phyloP scores from a whole-genome alignment of 2,329 filamentous ascomycete genomes.

The Penicillium paneum region DNA sequence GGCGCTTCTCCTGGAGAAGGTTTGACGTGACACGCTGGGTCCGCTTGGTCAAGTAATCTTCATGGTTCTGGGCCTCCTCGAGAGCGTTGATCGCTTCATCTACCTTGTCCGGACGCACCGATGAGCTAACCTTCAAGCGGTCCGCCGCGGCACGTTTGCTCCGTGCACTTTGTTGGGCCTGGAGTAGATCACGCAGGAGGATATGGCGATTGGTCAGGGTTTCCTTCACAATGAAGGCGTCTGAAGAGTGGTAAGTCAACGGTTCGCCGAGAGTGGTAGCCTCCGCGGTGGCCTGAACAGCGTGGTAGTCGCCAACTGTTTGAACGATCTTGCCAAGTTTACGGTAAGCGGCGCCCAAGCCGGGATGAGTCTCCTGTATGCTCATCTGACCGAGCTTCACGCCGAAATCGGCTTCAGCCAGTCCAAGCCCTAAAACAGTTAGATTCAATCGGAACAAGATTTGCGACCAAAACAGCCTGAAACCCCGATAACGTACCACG shows the following conservation, averaged over 20 bases:
- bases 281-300: slow-evolving; percentile 93
- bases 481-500: slow-evolving; percentile 61
- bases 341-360: slow-evolving; percentile 83
- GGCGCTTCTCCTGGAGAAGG: slow-evolving; percentile 79
- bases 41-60: slow-evolving; percentile 78
- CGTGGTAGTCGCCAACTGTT: slow-evolving; percentile 90
- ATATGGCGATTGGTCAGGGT: slow-evolving; percentile 97
- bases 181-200: slow-evolving; percentile 83
- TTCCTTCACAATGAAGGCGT: slow-evolving; percentile 97
- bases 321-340: slow-evolving; percentile 94
- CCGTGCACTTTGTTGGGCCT: slow-evolving; percentile 81
- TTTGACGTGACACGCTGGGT: slow-evolving; percentile 86
- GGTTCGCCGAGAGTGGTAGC: slow-evolving; percentile 92
- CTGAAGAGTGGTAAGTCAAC: slow-evolving; percentile 88
- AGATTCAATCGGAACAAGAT: background rate
- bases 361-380: slow-evolving; percentile 84
- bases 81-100: slow-evolving; percentile 92
- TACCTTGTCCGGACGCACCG: slow-evolving; percentile 89
- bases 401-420: slow-evolving; percentile 89
- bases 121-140: slow-evolving; percentile 79
- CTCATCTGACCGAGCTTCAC: slow-evolving; percentile 84
- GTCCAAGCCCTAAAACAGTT: slow-evolving; percentile 66
- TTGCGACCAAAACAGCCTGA: background rate
- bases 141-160: slow-evolving; percentile 83
- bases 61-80: slow-evolving; percentile 79